Conservation (phyloP, 768 basidiomycete genomes). For the Paxillus ammoniavirescens region DNA sequence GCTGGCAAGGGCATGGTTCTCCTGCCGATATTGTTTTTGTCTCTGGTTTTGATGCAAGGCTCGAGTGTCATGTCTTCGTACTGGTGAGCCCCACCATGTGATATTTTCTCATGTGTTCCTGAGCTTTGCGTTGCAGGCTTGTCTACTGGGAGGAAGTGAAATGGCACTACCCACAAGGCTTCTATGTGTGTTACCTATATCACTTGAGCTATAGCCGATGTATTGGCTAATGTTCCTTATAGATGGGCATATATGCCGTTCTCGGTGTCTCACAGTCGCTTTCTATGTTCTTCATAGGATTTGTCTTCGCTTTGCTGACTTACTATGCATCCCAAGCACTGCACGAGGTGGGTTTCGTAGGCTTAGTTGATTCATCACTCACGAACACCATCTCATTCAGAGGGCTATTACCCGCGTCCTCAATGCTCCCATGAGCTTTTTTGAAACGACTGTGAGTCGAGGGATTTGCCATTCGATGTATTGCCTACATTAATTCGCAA, state of each 20-base stretch:
- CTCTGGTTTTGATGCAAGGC: constrained; percentile 66
- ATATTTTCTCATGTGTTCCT: neutral
- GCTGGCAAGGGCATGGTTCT: constrained; percentile 69
- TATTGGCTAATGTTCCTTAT: neutral
- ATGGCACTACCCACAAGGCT: constrained; percentile 58
- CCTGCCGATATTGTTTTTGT: constrained; percentile 61
- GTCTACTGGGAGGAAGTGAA: constrained; percentile 66
- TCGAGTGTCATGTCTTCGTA: constrained; percentile 71
- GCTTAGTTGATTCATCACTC: neutral
- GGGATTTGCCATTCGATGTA: neutral
- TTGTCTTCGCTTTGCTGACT: constrained; percentile 61
- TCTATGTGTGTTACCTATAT: constrained; percentile 55
- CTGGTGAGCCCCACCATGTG: constrained; percentile 46
- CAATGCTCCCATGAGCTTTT: constrained; percentile 88
- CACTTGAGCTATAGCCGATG: constrained; percentile 26
- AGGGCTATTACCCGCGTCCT: constrained; percentile 66
- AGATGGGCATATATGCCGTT: constrained; percentile 83
- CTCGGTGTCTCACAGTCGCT: constrained; percentile 73
- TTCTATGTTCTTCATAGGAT: constrained; percentile 65
- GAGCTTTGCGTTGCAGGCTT: constrained; percentile 44
- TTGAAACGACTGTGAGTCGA: constrained; percentile 70
- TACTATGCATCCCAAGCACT: constrained; percentile 75
- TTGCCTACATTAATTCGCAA: constrained; percentile 10
- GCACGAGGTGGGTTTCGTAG: constrained; percentile 46
- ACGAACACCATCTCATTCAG: constrained; percentile 29